Base-by-base conservation (phyloP, 371 early-diverging fungal species). In the Mortierella sp. region DNA sequence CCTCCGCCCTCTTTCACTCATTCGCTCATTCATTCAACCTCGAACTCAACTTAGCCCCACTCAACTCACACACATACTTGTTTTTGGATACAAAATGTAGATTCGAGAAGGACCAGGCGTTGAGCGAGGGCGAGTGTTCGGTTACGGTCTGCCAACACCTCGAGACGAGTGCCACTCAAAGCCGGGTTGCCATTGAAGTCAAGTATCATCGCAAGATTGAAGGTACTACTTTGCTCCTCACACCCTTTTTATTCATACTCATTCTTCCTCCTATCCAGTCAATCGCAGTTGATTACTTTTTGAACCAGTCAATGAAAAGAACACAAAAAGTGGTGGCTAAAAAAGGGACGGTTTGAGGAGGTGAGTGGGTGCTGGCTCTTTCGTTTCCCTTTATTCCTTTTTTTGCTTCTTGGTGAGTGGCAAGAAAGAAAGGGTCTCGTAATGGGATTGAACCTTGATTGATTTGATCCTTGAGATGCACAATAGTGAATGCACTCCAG, bases 201-300 rank as follows among this genome's bases (percentile, higher is more conserved):
- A 89, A 90, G 46, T 95, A 94, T 83, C 83, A 89, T 75, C 90
- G 94, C 51, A 90, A 89, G 55, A 92, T 94, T 75, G 95, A 95
- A 84, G 93, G 93, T 93, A 88, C 76, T 35, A 2, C 10, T 18
- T 24, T 32, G 24, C 21, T 12, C 32, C 41, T 18, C 63, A 32
- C 63, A 56, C 35, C 18, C 32, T 11, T 27, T 58, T 27, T n/a
- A 2, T 41, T 41, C 41, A 4, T n/a, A 1, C 14, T 48, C 48
- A 48, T 51, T 56, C 63, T 21, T 56, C 2, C 65, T 68, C 24
- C 68, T 24, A 21, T 24, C 35, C 18, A 35, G 0, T 35, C 38
- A 35, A 24, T 54, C 54, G 21, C 4, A 24, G 18, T 54, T 24
- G 54, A 18, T 51, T 18, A 32, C 35, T 18, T 32, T 63, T 32